Evolutionary conservation across 2,329 filamentous ascomycete species (phyloP).

Genomic region (Cordyceps javanica): DNA sequence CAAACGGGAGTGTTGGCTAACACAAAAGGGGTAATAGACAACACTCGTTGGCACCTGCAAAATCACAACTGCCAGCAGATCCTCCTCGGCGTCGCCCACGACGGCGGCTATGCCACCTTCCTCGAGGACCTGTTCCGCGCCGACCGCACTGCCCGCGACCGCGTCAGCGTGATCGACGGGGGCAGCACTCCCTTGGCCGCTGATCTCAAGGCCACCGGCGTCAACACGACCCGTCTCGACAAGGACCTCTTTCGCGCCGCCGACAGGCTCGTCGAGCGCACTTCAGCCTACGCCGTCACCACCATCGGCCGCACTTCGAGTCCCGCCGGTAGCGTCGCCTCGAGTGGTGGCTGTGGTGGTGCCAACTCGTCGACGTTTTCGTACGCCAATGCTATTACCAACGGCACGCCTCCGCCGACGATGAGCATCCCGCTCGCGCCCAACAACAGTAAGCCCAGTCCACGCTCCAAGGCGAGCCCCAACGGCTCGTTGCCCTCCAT

Average conservation of each 20-base stretch:
- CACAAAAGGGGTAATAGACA: constrained; percentile 30
- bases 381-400: constrained; percentile 37
- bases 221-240: constrained; percentile 41
- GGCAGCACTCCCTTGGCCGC: constrained; percentile 34
- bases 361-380: constrained; percentile 19
- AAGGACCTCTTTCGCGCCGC: constrained; percentile 45
- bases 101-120: constrained; percentile 54
- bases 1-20: neutral
- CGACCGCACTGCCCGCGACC: constrained; percentile 35
- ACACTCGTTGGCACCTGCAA: constrained; percentile 49
- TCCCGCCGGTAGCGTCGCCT: constrained; percentile 34
- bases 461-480: constrained; percentile 10
- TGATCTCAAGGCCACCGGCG: constrained; percentile 41
- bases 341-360: constrained; percentile 29
- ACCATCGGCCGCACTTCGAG: constrained; percentile 13
- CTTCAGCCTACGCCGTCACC: constrained; percentile 13
- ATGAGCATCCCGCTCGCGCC: constrained; percentile 35
- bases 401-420: constrained; percentile 35
- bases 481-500: neutral
- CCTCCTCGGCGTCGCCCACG: constrained; percentile 56
- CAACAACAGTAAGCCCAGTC: constrained; percentile 21
- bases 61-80: constrained; percentile 58
- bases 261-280: constrained; percentile 42
- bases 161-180: constrained; percentile 50
- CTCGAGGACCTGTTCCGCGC: constrained; percentile 48